Percentiles rank a stretch among this genome's conserved stretches.
These are phyloP conservation scores for Blastobotrys persicus DNA, from an alignment of 1,139 yeast species.

Conservation along the genomic window DNA sequence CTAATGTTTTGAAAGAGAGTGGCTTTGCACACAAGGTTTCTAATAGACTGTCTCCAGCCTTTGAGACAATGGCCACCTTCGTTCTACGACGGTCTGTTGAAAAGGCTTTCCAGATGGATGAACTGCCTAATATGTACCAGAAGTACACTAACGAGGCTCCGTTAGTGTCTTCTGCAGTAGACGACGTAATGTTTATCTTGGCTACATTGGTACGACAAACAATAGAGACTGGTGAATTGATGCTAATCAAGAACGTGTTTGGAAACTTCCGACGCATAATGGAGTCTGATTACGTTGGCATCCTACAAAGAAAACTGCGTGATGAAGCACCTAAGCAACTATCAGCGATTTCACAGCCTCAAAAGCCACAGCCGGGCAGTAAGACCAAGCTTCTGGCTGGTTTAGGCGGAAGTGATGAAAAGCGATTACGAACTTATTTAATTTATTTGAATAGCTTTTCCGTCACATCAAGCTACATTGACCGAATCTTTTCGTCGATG, in stretches of 20 bases:
- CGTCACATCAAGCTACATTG: slow-evolving; percentile 54
- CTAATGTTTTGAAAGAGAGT: slow-evolving; percentile 51
- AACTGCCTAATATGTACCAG: slow-evolving; percentile 51
- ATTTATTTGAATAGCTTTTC: slow-evolving; percentile 62
- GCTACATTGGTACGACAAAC: slow-evolving; percentile 62
- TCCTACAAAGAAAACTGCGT: slow-evolving; percentile 51
- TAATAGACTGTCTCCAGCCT: slow-evolving; percentile 53
- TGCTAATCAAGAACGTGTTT: slow-evolving; percentile 53
- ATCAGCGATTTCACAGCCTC: slow-evolving; percentile 13
- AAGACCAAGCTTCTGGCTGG: slow-evolving; percentile 22
- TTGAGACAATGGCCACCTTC: slow-evolving; percentile 61
- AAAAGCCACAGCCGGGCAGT: slow-evolving; percentile 7
- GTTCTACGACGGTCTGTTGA: slow-evolving; percentile 78
- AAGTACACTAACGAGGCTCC: slow-evolving; percentile 47
- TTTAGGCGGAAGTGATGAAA: slow-evolving; percentile 38
- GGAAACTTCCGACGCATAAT: slow-evolving; percentile 46
- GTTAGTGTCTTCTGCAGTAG: slow-evolving; percentile 80
- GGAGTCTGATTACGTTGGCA: slow-evolving; percentile 48
- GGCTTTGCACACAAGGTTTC: slow-evolving; percentile 60
- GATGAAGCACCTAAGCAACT: slow-evolving; percentile 43
- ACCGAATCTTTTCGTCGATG: slow-evolving; percentile 46
- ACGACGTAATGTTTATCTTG: slow-evolving; percentile 74
- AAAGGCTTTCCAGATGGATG: slow-evolving; percentile 78
- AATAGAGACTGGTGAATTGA: slow-evolving; percentile 58
- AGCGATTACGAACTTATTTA: slow-evolving; percentile 47